Evolutionary conservation across 768 basidiomycete species (phyloP), one percentile per base, ranked within the genome.

Genomic region (Serendipita sp.): DNA sequence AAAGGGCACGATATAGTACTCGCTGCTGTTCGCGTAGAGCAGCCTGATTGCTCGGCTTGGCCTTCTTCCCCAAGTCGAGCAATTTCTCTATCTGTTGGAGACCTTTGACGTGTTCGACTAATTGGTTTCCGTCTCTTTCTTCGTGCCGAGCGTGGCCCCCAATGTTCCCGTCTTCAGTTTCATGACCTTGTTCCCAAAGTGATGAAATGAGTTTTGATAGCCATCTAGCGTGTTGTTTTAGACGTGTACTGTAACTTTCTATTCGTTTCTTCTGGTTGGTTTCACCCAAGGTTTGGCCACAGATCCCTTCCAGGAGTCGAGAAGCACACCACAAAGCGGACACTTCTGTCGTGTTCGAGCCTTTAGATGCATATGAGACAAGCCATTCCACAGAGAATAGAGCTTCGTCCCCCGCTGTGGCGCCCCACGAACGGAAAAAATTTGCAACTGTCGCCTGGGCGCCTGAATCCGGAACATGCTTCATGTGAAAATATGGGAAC

Each of bases 311-410:
- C 65, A 97, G 71, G 0, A 97, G 71, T 34, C 83, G 80, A 66
- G 82, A 81, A 2, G 88, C 86, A 68, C 89, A 88, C 92, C 92
- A 97, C 28, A 94, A 76, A 2, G 92, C 92, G 0, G 87, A 79
- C 1, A 84, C 82, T 16, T 83, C 80, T 30, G 76, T 75, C 8
- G 69, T 72, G 8, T 76, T 78, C 16, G 73, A 75, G 28, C 81
- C 78, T 38, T 73, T 74, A 48, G 77, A 74, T 3, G 80, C 81
- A 11, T 83, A 76, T 53, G 79, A 79, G 11, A 83, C 73, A 67
- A 95, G 85, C 84, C 95, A 94, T 69, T 93, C 89, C 3, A 92
- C 83, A 5, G 92, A 78, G 67, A 83, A 89, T 32, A 93, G 75
- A 62, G 83, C 83, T 15, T 78, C 76, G 64, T 89, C 85, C 0